Percentiles rank a stretch among this genome's conserved stretches.
Evolutionary conservation across 1,139 yeast species (phyloP).

Genomic region (Saccharomycopsis hybrid): DNA sequence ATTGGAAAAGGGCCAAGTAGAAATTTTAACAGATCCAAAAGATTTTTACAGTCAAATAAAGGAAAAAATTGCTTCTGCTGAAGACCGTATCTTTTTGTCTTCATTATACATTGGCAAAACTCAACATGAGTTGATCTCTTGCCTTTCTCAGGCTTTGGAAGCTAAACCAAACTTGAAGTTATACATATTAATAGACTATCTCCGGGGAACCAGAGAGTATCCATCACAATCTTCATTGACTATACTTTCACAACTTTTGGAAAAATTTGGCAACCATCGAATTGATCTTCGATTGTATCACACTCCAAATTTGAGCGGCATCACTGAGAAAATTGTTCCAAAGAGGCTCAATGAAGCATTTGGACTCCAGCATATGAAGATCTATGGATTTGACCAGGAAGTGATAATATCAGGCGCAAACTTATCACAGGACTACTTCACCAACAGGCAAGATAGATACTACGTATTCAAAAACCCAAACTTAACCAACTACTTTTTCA

Average conservation of each 20-base stretch:
- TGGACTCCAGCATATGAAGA: conserved; percentile 96
- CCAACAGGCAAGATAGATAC: conserved; percentile 94
- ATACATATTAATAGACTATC: conserved; percentile 74
- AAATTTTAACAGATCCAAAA: conserved; percentile 57
- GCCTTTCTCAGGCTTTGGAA: conserved; percentile 51
- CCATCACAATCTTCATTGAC: conserved; percentile 77
- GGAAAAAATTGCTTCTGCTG: conserved; percentile 46
- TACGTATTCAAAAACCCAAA: conserved; percentile 54
- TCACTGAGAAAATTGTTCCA: conserved; percentile 62
- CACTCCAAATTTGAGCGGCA: conserved; percentile 78
- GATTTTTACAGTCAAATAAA: conserved; percentile 64
- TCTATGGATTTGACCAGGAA: conserved; percentile 91
- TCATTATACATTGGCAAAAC: conserved; percentile 82
- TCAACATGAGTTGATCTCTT: conserved; percentile 67
- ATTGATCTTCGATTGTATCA: conserved; percentile 82
- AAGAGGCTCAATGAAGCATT: conserved; percentile 81
- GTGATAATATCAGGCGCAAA: conserved; percentile 89
- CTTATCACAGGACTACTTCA: conserved; percentile 82
- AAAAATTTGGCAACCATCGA: conserved; percentile 54
- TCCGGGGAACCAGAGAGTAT: conserved; percentile 90
- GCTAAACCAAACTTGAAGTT: conserved; percentile 58
- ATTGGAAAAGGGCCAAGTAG: conserved; percentile 52
- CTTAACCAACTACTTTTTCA: conserved; percentile 67
- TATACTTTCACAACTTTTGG: conserved; percentile 54
- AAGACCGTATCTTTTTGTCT: conserved; percentile 66